Percentiles rank a stretch among this genome's conserved stretches.
Conservation (phyloP, 108 stramenopile genomes). For the Nitzschia sp. region DNA sequence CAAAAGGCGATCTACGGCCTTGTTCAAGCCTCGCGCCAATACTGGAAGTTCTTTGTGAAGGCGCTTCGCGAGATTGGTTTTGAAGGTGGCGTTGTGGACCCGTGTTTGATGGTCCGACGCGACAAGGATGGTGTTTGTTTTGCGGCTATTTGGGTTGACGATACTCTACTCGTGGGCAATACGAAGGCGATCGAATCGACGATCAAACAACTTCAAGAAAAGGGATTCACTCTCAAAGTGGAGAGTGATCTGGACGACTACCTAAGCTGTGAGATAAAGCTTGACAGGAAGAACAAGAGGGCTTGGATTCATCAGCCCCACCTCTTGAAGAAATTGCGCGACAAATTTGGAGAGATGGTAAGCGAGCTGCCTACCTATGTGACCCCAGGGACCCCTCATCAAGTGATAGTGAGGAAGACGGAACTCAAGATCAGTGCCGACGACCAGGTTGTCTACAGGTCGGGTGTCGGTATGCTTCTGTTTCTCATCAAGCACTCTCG, state of each 20-base stretch:
- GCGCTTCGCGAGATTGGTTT: conserved; percentile 7
- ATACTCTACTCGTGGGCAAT: neutral
- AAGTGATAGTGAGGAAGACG: neutral
- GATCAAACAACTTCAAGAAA: neutral
- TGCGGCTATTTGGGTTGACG: conserved; percentile 1
- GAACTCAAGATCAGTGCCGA: neutral
- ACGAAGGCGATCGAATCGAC: neutral
- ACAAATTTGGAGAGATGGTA: conserved; percentile 5
- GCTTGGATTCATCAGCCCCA: neutral
- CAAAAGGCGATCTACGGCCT: conserved; percentile 8
- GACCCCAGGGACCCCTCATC: conserved; percentile 29
- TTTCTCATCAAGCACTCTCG: conserved; percentile 28
- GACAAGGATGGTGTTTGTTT: neutral
- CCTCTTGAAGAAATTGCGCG: neutral
- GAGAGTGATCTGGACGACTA: conserved; percentile 28
- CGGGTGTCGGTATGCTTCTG: conserved; percentile 36
- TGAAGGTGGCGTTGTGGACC: conserved; percentile 31
- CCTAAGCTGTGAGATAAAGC: conserved; percentile 24
- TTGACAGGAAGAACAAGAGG: conserved; percentile 2
- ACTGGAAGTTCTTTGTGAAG: neutral
- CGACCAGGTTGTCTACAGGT: conserved; percentile 18
- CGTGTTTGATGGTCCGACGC: conserved; percentile 28
- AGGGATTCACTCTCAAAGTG: conserved; percentile 14
- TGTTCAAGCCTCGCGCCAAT: neutral
- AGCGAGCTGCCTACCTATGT: conserved; percentile 7